Percentiles rank a stretch among this genome's conserved stretches.
Conservation (phyloP, 176 grass and related monocot genomes). For the Saccharum officinarum region DNA sequence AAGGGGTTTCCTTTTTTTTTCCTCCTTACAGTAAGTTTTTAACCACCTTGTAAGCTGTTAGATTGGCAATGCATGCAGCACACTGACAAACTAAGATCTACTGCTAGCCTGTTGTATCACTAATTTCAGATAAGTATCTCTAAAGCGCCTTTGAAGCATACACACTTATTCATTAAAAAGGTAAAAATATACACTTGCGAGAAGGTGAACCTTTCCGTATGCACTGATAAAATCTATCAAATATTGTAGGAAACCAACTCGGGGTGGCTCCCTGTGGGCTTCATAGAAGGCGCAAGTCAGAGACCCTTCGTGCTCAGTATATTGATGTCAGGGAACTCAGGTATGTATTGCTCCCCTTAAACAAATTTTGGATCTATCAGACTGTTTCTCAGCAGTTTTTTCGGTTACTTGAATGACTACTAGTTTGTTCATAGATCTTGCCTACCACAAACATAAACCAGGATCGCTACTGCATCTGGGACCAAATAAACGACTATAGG, state of each 20-base stretch:
- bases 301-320: slow-evolving; percentile 92
- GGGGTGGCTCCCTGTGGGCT: slow-evolving; percentile 48
- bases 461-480: background rate
- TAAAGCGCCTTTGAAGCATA: background rate
- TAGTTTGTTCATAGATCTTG: background rate
- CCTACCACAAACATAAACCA: background rate
- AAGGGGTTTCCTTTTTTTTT: background rate
- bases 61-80: background rate
- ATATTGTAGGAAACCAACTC: slow-evolving; percentile 52
- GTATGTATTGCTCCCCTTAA: slow-evolving; percentile 29
- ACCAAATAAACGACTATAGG: slow-evolving; percentile 3
- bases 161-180: background rate
- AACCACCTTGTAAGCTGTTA: background rate
- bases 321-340: slow-evolving; percentile 81
- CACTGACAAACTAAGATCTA: slow-evolving; percentile 10
- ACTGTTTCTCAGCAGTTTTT: background rate
- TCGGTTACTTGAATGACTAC: slow-evolving; percentile 6
- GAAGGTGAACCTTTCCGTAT: slow-evolving; percentile 15
- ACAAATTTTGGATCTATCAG: background rate
- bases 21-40: background rate
- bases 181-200: background rate
- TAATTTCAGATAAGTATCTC: background rate
- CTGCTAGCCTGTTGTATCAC: background rate
- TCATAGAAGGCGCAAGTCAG: slow-evolving; percentile 79
- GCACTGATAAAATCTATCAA: slow-evolving; percentile 17